Base-by-base conservation (phyloP, 306 rosid species). In the Cucurbita pepo region DNA sequence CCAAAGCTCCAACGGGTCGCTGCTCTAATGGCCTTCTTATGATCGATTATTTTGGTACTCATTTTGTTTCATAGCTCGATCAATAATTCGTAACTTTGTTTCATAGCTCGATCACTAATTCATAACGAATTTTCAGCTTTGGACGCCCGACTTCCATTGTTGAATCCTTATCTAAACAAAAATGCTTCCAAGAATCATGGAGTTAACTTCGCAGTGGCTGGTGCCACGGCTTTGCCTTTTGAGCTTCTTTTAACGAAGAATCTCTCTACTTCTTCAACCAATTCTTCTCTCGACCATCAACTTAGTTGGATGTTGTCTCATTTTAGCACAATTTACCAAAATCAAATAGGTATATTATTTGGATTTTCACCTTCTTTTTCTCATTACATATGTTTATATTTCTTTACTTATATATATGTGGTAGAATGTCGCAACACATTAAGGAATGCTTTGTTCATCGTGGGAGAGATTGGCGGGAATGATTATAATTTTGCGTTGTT, bases 381-480 rank as follows among this genome's bases (percentile, higher is more conserved):
- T 6, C 45, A 1, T 41, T 41, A 6, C 8, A 38, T 41, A 30
- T 3, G 34, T 30, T 30, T 50, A 63, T 25, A 3, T 37, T 16
- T 12, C 15, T 52, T 44, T 10, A 3, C 1, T 1, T 50, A 2
- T 13, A 50, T 13, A 50, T 16, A 6, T 16, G 9, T 53, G 6
- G 2, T 53, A 53, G 56, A 16, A 15, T 53, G 56, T n/a, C n/a
- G 6, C 9, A 9, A 76, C 52, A 76, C 34, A 41, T 45, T 56
- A 16, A 56, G n/a, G 21, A 69, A 10, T 8, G 66, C 79, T 21
- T 36, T 77, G 40, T 77, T 77, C 60, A 6, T 77, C 15, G 79
- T 77, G 25, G 79, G 79, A 10, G 75, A 77, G 74, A 69, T 77
- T 9, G 79, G 79, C 6, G 75, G 54, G 56, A 69, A 77, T 38